phyloP scores from a whole-genome alignment of 495 filamentous ascomycete genomes.

The Tuber brumale region DNA sequence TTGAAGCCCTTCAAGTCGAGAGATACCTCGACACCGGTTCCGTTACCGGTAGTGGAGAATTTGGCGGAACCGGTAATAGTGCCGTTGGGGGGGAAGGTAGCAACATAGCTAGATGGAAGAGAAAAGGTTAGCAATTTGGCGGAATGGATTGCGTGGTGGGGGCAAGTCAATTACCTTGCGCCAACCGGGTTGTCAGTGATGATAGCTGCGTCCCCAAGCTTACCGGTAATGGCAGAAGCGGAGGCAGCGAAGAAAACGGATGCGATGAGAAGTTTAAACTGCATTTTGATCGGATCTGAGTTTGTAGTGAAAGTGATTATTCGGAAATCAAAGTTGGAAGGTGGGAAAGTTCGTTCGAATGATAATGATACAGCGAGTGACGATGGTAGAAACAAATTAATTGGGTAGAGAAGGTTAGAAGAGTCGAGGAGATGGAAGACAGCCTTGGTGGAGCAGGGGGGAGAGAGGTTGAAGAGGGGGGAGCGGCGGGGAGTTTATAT shows the following conservation, averaged over 20 bases:
- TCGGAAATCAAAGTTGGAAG: slow-evolving; percentile 13
- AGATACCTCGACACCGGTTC: slow-evolving; percentile 58
- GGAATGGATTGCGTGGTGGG: background rate
- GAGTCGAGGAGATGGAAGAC: background rate
- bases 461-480: slow-evolving; percentile 17
- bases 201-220: slow-evolving; percentile 29
- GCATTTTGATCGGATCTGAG: slow-evolving; percentile 26
- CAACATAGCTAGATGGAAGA: slow-evolving; percentile 23
- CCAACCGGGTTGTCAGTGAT: slow-evolving; percentile 36
- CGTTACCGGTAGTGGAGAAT: slow-evolving; percentile 51
- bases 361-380: slow-evolving; percentile 15
- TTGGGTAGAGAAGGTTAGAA: background rate
- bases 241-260: slow-evolving; percentile 31
- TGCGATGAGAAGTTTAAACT: slow-evolving; percentile 35
- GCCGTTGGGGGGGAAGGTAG: slow-evolving; percentile 47
- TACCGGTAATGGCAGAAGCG: slow-evolving; percentile 18
- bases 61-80: slow-evolving; percentile 57
- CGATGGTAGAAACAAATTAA: slow-evolving; percentile 1
- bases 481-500: slow-evolving; percentile 32
- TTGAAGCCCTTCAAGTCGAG: slow-evolving; percentile 58
- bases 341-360: slow-evolving; percentile 10
- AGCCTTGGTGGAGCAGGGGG: slow-evolving; percentile 15
- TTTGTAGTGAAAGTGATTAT: slow-evolving; percentile 9
- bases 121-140: slow-evolving; percentile 9
- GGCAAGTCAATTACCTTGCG: slow-evolving; percentile 16